Conservation (phyloP, 139 green algal genomes). For the Chlorella sp. region DNA sequence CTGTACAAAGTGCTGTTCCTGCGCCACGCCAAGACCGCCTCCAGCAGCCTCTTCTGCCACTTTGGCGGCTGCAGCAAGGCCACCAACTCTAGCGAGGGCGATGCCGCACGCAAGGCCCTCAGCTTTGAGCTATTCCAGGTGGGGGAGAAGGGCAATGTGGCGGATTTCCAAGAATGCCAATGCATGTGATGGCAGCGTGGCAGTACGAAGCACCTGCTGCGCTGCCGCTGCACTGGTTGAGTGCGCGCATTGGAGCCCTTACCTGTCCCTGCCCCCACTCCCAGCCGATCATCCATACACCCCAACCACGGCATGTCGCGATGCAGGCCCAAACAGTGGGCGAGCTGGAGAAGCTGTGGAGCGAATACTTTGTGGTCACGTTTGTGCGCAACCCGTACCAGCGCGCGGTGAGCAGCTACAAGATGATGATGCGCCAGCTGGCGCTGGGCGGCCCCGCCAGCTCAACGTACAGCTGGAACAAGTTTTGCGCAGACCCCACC, state of each 20-base stretch:
- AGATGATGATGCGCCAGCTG: constrained; percentile 42
- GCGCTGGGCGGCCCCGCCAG: background rate
- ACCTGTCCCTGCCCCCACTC: no score
- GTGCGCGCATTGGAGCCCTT: no score
- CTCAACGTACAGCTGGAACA: constrained; percentile 5
- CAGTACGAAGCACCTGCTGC: background rate
- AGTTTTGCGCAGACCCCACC: constrained; percentile 22
- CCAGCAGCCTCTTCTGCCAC: constrained; percentile 17
- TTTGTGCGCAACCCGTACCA: constrained; percentile 47
- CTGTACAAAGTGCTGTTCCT: constrained; percentile 42
- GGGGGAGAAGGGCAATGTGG: background rate
- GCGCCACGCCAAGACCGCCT: constrained; percentile 36
- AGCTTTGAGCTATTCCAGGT: constrained; percentile 32
- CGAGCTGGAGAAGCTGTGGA: constrained; percentile 25
- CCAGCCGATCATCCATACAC: no score
- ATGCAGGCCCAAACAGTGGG: background rate
- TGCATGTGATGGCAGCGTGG: background rate
- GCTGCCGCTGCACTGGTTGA: no score
- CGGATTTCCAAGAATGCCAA: background rate
- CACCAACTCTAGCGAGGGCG: background rate
- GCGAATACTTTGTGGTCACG: constrained; percentile 43
- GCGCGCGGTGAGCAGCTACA: constrained; percentile 32
- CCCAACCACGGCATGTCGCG: no score
- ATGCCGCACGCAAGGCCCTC: background rate
- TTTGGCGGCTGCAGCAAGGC: constrained; percentile 12